Evolutionary conservation across 768 basidiomycete genomes (phyloP).

Genomic region (Calocybe gangraenosa): DNA sequence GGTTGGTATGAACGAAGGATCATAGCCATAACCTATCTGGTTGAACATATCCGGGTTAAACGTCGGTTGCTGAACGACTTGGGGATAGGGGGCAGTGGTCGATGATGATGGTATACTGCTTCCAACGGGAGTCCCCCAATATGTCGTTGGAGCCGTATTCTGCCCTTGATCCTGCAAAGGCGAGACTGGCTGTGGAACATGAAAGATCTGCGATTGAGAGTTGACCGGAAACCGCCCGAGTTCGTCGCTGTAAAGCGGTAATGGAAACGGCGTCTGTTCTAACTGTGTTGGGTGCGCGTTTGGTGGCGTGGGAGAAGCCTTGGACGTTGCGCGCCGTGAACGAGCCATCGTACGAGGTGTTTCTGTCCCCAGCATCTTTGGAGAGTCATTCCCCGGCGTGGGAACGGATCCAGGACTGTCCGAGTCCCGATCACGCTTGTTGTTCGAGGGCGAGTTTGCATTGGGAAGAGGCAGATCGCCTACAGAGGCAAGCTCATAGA

Average conservation of each 20-base stretch:
- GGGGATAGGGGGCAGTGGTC: not conserved
- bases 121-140: conserved; percentile 3
- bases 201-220: conserved; percentile 15
- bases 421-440: conserved; percentile 63
- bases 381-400: conserved; percentile 6
- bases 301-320: conserved; percentile 1
- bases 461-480: conserved; percentile 68
- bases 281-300: not conserved
- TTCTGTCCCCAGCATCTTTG: conserved; percentile 8
- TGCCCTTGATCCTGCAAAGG: not conserved
- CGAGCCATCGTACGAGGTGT: conserved; percentile 33
- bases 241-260: conserved; percentile 62
- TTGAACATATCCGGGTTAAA: conserved; percentile 24
- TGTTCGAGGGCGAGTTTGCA: conserved; percentile 40
- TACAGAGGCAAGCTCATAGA: conserved; percentile 68
- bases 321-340: conserved; percentile 25
- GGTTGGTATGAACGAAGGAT: not conserved
- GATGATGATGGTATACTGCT: not conserved
- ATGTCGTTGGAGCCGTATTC: not conserved
- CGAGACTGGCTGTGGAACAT: not conserved
- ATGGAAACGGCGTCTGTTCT: conserved; percentile 17
- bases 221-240: conserved; percentile 49
- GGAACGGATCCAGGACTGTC: conserved; percentile 38
- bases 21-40: conserved; percentile 16
- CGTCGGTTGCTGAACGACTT: not conserved